These are phyloP conservation scores for Litsea cubeba DNA, from an alignment of 164 flowering plant species.

Conservation along the genomic window DNA sequence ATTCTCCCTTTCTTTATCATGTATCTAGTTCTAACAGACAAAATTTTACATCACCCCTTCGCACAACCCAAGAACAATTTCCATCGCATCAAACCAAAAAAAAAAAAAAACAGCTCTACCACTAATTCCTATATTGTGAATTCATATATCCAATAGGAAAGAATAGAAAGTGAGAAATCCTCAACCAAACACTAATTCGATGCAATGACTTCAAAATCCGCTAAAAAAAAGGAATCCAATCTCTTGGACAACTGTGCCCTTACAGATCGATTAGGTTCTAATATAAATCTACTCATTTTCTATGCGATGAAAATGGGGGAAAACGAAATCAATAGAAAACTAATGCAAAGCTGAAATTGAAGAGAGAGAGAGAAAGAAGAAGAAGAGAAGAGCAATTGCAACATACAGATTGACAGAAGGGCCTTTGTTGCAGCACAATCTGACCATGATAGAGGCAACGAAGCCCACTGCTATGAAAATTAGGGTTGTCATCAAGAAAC, in stretches of 20 bases:
- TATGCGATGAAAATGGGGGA: slow-evolving; percentile 20
- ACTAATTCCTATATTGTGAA: too few species aligned
- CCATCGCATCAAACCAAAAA: too few species aligned
- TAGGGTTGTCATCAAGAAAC: slow-evolving; percentile 61
- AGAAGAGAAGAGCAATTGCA: background rate
- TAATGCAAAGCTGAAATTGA: background rate
- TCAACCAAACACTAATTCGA: slow-evolving; percentile 17
- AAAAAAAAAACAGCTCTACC: too few species aligned
- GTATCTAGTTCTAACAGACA: too few species aligned
- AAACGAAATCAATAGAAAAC: background rate
- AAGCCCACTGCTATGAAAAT: slow-evolving; percentile 52
- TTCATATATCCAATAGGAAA: too few species aligned
- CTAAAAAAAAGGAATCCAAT: too few species aligned
- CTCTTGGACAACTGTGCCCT: background rate
- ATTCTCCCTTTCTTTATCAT: too few species aligned
- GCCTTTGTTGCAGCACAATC: slow-evolving; percentile 68
- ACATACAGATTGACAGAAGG: slow-evolving; percentile 69
- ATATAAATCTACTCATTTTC: background rate
- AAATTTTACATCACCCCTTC: too few species aligned
- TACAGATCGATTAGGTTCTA: background rate
- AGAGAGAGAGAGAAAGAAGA: background rate
- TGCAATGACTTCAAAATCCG: too few species aligned
- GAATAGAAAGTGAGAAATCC: too few species aligned
- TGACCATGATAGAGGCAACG: slow-evolving; percentile 43
- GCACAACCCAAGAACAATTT: too few species aligned